These are phyloP conservation scores for Euptelea pleiosperma DNA, from an alignment of 164 flowering plant species.

Conservation along the genomic window DNA sequence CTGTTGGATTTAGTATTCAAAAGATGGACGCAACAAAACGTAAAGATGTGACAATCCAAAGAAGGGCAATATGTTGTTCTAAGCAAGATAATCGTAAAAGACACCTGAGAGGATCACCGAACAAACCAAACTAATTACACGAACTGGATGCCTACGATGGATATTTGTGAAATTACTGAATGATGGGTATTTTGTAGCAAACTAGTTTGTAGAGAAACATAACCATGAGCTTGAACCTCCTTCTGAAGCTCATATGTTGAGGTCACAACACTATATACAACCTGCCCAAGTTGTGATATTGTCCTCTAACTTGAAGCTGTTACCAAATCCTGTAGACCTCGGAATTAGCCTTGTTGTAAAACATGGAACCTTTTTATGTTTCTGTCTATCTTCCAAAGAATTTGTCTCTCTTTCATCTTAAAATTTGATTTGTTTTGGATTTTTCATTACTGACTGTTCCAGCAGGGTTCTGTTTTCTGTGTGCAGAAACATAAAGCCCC, in stretches of 20 bases:
- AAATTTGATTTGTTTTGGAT: too few species aligned
- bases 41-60: not conserved
- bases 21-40: not conserved
- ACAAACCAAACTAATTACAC: not conserved
- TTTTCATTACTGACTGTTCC: too few species aligned
- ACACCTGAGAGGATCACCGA: conserved; percentile 1
- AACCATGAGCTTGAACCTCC: conserved; percentile 10
- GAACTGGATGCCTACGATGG: conserved; percentile 2
- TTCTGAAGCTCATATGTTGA: conserved; percentile 4
- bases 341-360: too few species aligned
- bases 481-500: too few species aligned
- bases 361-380: too few species aligned
- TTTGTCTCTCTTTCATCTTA: too few species aligned
- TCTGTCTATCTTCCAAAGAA: too few species aligned
- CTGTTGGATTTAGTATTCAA: conserved; percentile 9
- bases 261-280: conserved; percentile 3
- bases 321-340: too few species aligned
- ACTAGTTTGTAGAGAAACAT: not conserved
- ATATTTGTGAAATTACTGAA: not conserved
- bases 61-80: conserved; percentile 3
- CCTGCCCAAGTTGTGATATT: not conserved
- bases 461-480: too few species aligned
- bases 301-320: too few species aligned
- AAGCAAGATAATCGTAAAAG: not conserved
- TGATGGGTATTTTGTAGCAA: not conserved